Conservation (phyloP, 2,329 filamentous ascomycete genomes). For the Hypoxylon rubiginosum region DNA sequence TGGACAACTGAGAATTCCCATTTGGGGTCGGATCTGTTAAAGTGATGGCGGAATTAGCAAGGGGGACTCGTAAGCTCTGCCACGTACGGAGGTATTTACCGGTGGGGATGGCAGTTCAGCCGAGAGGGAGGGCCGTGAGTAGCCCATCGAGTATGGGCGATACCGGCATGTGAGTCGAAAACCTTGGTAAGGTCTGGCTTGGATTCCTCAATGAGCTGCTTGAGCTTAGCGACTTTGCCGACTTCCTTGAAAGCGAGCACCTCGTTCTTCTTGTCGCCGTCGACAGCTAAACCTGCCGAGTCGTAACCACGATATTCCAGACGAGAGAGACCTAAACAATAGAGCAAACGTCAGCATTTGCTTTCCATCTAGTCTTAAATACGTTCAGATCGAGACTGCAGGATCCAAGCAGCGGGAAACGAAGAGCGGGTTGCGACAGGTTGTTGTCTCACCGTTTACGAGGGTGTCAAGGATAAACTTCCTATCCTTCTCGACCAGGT, state of each 20-base stretch:
- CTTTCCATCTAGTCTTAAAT: not conserved
- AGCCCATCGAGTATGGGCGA: constrained; percentile 99
- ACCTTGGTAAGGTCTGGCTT: constrained; percentile 89
- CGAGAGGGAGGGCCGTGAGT: constrained; percentile 96
- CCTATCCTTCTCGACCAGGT: constrained; percentile 98
- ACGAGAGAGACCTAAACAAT: constrained; percentile 78
- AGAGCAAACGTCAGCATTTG: constrained; percentile 48
- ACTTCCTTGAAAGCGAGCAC: constrained; percentile 99
- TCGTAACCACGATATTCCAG: constrained; percentile 99
- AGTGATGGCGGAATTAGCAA: constrained; percentile 43
- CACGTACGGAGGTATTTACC: constrained; percentile 68
- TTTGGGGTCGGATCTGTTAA: constrained; percentile 84
- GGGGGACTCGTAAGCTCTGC: constrained; percentile 43
- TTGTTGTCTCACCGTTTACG: constrained; percentile 82
- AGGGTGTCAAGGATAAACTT: constrained; percentile 96
- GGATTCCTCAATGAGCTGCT: constrained; percentile 87
- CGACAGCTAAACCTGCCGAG: constrained; percentile 93
- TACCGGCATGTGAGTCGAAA: constrained; percentile 98
- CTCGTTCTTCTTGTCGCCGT: constrained; percentile 99
- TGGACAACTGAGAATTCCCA: constrained; percentile 99
- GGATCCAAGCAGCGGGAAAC: constrained; percentile 9
- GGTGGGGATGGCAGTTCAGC: constrained; percentile 97
- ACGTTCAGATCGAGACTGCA: constrained; percentile 2
- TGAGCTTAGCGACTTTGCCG: constrained; percentile 97
- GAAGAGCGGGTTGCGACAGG: constrained; percentile 32